Evolutionary conservation across 306 rosid genomes (phyloP).

Genomic region (Nissolia schottii): DNA sequence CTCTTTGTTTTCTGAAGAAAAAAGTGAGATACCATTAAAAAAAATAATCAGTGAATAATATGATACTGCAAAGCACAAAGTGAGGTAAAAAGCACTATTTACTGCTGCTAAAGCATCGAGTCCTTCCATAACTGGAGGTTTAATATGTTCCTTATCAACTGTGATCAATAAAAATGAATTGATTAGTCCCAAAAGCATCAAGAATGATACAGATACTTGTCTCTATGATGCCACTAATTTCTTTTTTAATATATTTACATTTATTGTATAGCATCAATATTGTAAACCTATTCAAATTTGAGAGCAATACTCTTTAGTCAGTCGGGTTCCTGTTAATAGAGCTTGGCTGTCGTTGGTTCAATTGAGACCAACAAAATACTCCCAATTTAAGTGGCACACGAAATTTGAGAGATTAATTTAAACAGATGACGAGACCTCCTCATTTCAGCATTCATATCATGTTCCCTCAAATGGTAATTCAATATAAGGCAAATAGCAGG

Average conservation of each 20-base stretch:
- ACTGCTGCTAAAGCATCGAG: constrained; percentile 57
- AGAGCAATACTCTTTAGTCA: too few species aligned
- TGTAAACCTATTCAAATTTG: background rate
- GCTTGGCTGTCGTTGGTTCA: too few species aligned
- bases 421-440: background rate
- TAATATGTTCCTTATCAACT: constrained; percentile 59
- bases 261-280: background rate
- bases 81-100: constrained; percentile 30
- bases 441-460: background rate
- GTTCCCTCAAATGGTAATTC: too few species aligned
- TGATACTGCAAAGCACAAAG: background rate
- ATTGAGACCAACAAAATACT: too few species aligned
- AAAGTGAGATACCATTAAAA: background rate
- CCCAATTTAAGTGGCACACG: background rate
- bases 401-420: background rate
- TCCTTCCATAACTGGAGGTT: constrained; percentile 71
- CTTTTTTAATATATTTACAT: background rate
- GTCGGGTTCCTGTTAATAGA: too few species aligned
- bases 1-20: constrained; percentile 47
- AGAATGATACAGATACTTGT: background rate
- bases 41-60: constrained; percentile 4
- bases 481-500: background rate
- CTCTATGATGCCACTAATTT: background rate
- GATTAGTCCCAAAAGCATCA: background rate
- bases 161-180: constrained; percentile 25